Percentiles rank a stretch among this genome's conserved stretches.
Conservation (phyloP, 371 early-diverging fungal genomes). For the Paraphysoderma sedebokerense region DNA sequence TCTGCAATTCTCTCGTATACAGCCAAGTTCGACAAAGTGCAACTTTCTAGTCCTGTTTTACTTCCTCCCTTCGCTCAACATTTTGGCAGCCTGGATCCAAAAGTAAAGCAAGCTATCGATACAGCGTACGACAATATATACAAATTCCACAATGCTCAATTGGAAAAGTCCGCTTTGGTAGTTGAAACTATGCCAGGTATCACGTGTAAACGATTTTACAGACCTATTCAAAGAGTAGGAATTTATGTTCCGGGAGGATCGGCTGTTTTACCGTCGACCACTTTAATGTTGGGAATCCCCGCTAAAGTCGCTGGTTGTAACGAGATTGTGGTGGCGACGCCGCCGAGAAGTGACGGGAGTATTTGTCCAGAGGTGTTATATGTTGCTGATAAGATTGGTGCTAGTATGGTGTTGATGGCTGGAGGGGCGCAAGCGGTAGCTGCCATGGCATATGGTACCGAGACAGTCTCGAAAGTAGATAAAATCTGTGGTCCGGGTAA, state of each 20-base stretch:
- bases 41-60: conserved; percentile 45
- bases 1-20: conserved; percentile 67
- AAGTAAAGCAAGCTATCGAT: conserved; percentile 73
- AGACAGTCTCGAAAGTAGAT: conserved; percentile 89
- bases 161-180: conserved; percentile 41
- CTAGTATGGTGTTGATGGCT: conserved; percentile 69
- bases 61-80: conserved; percentile 64
- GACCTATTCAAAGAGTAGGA: conserved; percentile 91
- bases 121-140: conserved; percentile 81
- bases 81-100: conserved; percentile 40
- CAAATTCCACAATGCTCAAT: conserved; percentile 87
- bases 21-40: conserved; percentile 74
- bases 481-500: conserved; percentile 98
- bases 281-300: conserved; percentile 92
- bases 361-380: conserved; percentile 91
- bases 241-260: conserved; percentile 97
- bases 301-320: conserved; percentile 92
- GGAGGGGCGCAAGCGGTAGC: conserved; percentile 98
- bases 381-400: conserved; percentile 93
- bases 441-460: conserved; percentile 94
- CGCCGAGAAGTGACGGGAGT: conserved; percentile 79
- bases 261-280: conserved; percentile 85
- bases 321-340: conserved; percentile 91
- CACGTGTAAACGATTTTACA: conserved; percentile 69
- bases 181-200: conserved; percentile 97